A percentile compares a stretch with the other conserved stretches of the same genome.
phyloP scores from a whole-genome alignment of 1,139 yeast species.

The Candida labiduridarum region DNA sequence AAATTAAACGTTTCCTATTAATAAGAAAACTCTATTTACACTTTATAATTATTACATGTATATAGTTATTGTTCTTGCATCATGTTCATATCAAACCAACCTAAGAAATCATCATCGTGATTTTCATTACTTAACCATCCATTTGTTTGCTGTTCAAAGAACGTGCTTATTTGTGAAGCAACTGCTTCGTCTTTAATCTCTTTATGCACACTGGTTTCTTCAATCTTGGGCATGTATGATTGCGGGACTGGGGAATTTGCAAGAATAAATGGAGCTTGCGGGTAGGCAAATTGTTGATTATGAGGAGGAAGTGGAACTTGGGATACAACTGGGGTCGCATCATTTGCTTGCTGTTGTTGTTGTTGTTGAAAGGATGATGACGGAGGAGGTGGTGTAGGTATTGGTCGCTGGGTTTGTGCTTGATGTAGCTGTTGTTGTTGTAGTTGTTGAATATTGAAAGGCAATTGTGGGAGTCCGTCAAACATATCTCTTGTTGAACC shows the following conservation, averaged over 20 bases:
- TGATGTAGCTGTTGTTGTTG: constrained; percentile 3
- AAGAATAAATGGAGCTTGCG: constrained; percentile 13
- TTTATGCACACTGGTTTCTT: constrained; percentile 6
- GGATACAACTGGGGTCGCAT: neutral
- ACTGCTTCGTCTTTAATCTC: constrained; percentile 17
- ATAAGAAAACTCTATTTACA: constrained; percentile 4
- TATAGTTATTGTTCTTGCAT: constrained; percentile 20
- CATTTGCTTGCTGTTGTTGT: neutral
- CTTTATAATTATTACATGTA: neutral
- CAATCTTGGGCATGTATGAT: constrained; percentile 16
- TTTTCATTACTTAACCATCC: constrained; percentile 78
- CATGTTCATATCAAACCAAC: constrained; percentile 85
- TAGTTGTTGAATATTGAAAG: constrained; percentile 4
- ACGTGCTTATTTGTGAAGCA: constrained; percentile 51
- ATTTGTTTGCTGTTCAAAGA: constrained; percentile 79
- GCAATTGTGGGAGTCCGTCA: neutral
- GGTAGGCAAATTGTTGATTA: constrained; percentile 1
- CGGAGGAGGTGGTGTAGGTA: constrained; percentile 6
- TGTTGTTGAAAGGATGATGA: constrained; percentile 1
- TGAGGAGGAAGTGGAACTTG: constrained; percentile 1
- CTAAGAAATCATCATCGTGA: constrained; percentile 80
- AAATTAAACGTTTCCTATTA: neutral
- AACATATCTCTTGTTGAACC: constrained; percentile 36
- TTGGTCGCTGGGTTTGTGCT: neutral
- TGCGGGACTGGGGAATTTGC: constrained; percentile 19